A percentile compares a stretch with the other conserved stretches of the same genome.
Evolutionary conservation across 176 grass and related monocot species (phyloP).

Genomic region (Sorghum bicolor): DNA sequence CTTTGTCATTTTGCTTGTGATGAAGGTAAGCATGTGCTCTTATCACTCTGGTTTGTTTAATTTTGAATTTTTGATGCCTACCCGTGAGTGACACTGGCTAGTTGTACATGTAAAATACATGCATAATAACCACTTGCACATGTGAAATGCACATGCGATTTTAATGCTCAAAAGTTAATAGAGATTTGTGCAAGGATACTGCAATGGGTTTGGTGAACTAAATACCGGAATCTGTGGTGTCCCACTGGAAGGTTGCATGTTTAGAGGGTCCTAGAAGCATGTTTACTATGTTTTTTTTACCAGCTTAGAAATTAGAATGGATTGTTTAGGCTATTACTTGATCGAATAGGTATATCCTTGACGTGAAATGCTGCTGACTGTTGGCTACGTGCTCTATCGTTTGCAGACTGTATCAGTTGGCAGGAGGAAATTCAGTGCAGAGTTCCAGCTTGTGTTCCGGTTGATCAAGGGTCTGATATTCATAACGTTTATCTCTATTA

Average conservation of each 20-base stretch:
- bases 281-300: background rate
- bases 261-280: background rate
- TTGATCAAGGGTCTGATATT: conserved; percentile 94
- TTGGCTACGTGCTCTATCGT: background rate
- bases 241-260: background rate
- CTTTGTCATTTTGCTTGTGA: conserved; percentile 68
- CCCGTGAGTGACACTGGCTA: background rate
- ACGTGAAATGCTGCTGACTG: background rate
- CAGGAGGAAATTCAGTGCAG: conserved; percentile 65
- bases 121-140: background rate
- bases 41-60: background rate
- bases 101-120: background rate
- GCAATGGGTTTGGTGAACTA: background rate
- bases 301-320: background rate
- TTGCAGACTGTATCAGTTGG: conserved; percentile 74
- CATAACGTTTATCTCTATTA: conserved; percentile 62
- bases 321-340: background rate
- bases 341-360: background rate
- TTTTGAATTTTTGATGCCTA: conserved; percentile 1
- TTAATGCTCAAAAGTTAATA: background rate
- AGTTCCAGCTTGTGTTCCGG: conserved; percentile 91
- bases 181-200: background rate
- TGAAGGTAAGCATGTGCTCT: conserved; percentile 57
- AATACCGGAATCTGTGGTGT: background rate
- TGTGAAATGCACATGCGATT: background rate